Base-by-base conservation (phyloP, 2,329 filamentous ascomycete genomes). In the Thielaviopsis punctulata region DNA sequence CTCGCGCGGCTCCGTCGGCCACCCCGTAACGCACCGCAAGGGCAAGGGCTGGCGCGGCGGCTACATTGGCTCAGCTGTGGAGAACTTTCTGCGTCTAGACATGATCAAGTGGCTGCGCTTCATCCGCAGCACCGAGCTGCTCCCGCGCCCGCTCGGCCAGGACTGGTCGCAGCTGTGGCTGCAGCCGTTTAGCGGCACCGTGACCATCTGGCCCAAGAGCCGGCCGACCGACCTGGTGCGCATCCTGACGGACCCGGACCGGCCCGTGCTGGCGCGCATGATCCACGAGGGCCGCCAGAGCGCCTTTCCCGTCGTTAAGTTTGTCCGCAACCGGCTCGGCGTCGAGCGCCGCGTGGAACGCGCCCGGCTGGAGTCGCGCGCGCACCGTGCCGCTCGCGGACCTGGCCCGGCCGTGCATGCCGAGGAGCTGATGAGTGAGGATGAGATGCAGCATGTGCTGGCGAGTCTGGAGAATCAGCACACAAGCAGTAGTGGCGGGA, bases 101-200 rank as follows among this genome's bases (percentile, higher is more conserved):
- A 75, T 98, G 59, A 93, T 86, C 60, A 98, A 98, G 70, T 98
- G 92, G 88, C 79, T 98, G 39, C 92, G 92, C 63, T 90, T 98
- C 19, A 76, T 96, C 43, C 82, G 89, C 1, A 88, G 95, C 62
- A 76, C 96, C 0, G 92, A 98, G 65, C 73, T 98, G 3, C 76
- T 98, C 0, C 92, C 92, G 0, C 80, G 92, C 0, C 88, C 87
- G 0, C 66, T 96, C 21, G 90, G 89, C 2, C 90, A 96, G 65
- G 92, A 98, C 64, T 98, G 92, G 92, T 89, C 83, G 54, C 85
- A 95, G 66, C 80, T 98, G 21, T 98, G 90, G 86, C 75, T 98
- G 47, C 92, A 98, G 64, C 80, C 88, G 54, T 98, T 98, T 65
- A 84, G 83, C 57, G 92, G 92, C 24, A 96, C 87, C 9, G 84